phyloP scores from a whole-genome alignment of 352 stramenopile species.

The Phytophthora syringae region DNA sequence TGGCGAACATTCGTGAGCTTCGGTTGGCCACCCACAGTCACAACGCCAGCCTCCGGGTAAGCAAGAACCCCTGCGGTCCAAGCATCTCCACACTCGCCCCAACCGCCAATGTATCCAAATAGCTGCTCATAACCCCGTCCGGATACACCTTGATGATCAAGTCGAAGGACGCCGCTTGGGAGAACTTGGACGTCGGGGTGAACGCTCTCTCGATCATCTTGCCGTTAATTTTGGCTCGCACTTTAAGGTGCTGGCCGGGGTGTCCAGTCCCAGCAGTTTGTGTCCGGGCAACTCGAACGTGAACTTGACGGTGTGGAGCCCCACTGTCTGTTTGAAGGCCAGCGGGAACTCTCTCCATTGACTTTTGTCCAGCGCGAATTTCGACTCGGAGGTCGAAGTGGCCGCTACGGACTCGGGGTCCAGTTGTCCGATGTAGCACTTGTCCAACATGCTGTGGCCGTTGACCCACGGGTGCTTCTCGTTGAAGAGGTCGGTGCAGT shows the following conservation, averaged over 20 bases:
- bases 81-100: conserved; percentile 80
- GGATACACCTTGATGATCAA: conserved; percentile 83
- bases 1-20: conserved; percentile 59
- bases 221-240: conserved; percentile 78
- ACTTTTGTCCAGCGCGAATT: conserved; percentile 63
- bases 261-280: conserved; percentile 72
- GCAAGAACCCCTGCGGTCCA: conserved; percentile 70
- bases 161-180: conserved; percentile 66
- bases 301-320: conserved; percentile 68
- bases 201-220: conserved; percentile 79
- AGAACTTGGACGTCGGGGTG: conserved; percentile 81
- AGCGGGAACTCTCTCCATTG: conserved; percentile 78
- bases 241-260: conserved; percentile 85
- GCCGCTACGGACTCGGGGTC: conserved; percentile 54
- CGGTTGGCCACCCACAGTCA: conserved; percentile 54
- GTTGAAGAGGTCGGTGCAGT: conserved; percentile 96
- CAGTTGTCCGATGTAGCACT: conserved; percentile 79
- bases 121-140: conserved; percentile 75
- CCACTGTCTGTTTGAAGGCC: conserved; percentile 60
- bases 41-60: conserved; percentile 58
- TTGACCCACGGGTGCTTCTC: conserved; percentile 98
- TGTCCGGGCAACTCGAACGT: conserved; percentile 74
- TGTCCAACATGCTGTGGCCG: conserved; percentile 89
- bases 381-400: conserved; percentile 25
- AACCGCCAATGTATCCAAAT: conserved; percentile 57